A percentile compares a stretch with the other conserved stretches of the same genome.
Evolutionary conservation across 345 rosid genomes (phyloP).

Genomic region (Citropsis articulata): DNA sequence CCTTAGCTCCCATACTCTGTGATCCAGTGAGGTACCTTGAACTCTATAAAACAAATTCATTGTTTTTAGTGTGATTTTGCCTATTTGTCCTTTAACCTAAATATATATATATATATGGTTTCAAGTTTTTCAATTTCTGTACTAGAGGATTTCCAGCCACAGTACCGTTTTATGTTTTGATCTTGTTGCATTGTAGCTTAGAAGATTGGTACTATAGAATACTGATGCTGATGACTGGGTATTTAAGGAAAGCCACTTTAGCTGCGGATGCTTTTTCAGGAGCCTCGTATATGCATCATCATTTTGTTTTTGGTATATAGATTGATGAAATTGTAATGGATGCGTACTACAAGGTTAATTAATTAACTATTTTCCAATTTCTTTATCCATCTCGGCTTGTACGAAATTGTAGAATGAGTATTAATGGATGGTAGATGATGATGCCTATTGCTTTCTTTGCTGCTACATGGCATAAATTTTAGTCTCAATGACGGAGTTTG

Average conservation of each 20-base stretch:
- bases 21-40: too few relatives aligned
- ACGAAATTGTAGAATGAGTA: conserved; percentile 41
- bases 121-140: too few relatives aligned
- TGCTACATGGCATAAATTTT: conserved; percentile 32
- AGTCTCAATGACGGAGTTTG: too few relatives aligned
- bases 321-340: conserved; percentile 43
- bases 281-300: conserved; percentile 36
- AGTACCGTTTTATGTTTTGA: background rate
- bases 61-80: too few relatives aligned
- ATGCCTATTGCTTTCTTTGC: conserved; percentile 46
- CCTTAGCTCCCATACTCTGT: too few relatives aligned
- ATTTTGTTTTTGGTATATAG: conserved; percentile 47
- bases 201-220: conserved; percentile 69
- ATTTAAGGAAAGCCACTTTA: conserved; percentile 36
- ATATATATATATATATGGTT: too few relatives aligned
- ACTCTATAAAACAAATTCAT: too few relatives aligned
- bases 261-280: conserved; percentile 44
- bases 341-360: conserved; percentile 39
- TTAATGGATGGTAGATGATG: conserved; percentile 42
- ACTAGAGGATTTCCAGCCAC: too few relatives aligned
- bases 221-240: conserved; percentile 52
- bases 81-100: too few relatives aligned
- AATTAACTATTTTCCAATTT: background rate
- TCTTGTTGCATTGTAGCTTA: conserved; percentile 39
- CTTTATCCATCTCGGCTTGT: background rate